Evolutionary conservation across 257 asterid species (phyloP), one percentile per base, ranked within the genome.

Genomic region (Handroanthus guayacan): DNA sequence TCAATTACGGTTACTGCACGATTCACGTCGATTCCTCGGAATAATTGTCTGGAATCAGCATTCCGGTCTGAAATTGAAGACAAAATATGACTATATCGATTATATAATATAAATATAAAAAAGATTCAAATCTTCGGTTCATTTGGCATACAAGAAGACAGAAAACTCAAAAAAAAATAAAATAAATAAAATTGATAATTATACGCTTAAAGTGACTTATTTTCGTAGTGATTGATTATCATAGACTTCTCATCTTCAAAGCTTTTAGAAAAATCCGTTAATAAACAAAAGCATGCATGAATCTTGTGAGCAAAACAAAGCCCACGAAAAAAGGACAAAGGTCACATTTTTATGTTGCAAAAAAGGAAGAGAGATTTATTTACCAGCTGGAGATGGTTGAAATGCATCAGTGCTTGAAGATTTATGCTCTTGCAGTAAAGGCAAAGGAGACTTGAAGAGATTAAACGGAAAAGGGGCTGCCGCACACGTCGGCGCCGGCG

Each of bases 21-120:
- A 76, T 95, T 95, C 83, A 95, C 81, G 45, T 95, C 99, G 71
- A 95, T 87, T 37, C 97, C 95, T 16, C 90, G 63, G 6, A 75
- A 77, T 2, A 41, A 10, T 6, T 87, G 74, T 74, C 93, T 68
- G 16, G 71, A 44, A 43, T 86, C 97, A 71, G 47, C 89, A 47
- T 84, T 84, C 9, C 85, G 80, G 63, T 85, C 99, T 89, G 87
- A 75, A 79, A 71, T 37, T 64, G 6, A 3, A 17, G 17, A 8
- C 8, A 44, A 11, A 37, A 2, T 0, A 4, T 9, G 31, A 25
- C 31, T 25, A 25, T 25, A 25, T 25, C 31, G 31, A 25, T 25
- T 25, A 25, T 25, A 25, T 25, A 25, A 25, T 25, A 5, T 5
- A 16, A 9, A 44, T 13, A 5, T 3, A 51, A 48, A 48, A 48